A percentile compares a stretch with the other conserved stretches of the same genome.
Evolutionary conservation across 768 basidiomycete genomes (phyloP).

Genomic region (Coprinellus micaceus): DNA sequence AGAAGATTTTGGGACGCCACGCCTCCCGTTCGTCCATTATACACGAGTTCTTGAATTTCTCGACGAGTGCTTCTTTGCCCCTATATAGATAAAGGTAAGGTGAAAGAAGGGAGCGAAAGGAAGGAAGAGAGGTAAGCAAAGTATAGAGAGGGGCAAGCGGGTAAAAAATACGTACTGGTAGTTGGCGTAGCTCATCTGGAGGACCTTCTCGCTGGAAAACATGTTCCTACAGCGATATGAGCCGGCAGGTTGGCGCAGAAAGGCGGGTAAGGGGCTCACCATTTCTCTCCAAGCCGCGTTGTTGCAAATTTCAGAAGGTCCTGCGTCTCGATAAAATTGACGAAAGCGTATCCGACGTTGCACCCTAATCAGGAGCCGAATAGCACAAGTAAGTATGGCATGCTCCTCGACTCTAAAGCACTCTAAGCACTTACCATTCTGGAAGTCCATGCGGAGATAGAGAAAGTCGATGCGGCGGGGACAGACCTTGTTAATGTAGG

Average conservation of each 20-base stretch:
- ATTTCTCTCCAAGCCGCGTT: conserved; percentile 72
- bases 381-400: neutral
- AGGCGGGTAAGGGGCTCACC: conserved; percentile 40
- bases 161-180: conserved; percentile 64
- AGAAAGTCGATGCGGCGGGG: conserved; percentile 81
- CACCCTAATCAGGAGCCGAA: conserved; percentile 49
- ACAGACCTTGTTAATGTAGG: conserved; percentile 68
- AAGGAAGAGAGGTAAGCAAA: too few species aligned
- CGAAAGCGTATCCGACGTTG: conserved; percentile 82
- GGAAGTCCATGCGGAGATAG: conserved; percentile 84
- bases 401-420: neutral
- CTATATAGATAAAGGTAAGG: conserved; percentile 37
- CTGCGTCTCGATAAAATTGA: conserved; percentile 80
- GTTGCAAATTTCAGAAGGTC: conserved; percentile 76
- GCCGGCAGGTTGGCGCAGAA: neutral
- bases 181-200: conserved; percentile 91
- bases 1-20: conserved; percentile 85
- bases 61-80: conserved; percentile 86
- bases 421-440: conserved; percentile 52
- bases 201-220: conserved; percentile 86
- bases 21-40: conserved; percentile 85
- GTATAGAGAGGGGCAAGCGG: conserved; percentile 6
- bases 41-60: conserved; percentile 88
- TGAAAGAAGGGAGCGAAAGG: neutral
- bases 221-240: conserved; percentile 60